Conservation (phyloP, 2,329 filamentous ascomycete genomes). For the Colletotrichum acutatum region DNA sequence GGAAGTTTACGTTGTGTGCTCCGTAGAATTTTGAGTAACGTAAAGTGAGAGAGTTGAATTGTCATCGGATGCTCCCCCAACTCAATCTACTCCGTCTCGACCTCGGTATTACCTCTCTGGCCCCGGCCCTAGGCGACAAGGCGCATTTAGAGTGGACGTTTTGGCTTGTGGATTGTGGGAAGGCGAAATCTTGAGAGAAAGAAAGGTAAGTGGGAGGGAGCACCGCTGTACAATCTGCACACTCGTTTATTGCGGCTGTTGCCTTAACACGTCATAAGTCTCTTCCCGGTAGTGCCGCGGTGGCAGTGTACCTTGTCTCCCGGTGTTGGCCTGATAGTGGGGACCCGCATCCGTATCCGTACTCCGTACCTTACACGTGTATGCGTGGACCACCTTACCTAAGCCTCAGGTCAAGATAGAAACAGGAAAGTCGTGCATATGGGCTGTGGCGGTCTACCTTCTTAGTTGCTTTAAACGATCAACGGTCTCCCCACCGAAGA, state of each 20-base stretch:
- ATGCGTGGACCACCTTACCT: not conserved
- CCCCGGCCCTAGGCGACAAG: not conserved
- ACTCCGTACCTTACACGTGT: not conserved
- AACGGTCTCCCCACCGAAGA: constrained; percentile 21
- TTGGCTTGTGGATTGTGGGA: not conserved
- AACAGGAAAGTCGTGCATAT: not conserved
- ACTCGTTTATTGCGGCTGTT: constrained; percentile 22
- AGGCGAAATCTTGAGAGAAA: not conserved
- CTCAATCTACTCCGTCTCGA: not conserved
- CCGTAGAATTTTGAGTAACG: not conserved
- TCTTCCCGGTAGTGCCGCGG: not conserved
- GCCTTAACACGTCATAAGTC: constrained; percentile 27
- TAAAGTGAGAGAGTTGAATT: constrained; percentile 3
- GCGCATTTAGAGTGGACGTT: not conserved
- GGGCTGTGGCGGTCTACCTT: not conserved
- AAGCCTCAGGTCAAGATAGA: not conserved
- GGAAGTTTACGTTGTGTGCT: not conserved
- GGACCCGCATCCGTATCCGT: not conserved
- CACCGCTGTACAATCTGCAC: constrained; percentile 8
- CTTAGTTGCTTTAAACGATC: not conserved
- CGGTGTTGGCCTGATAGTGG: constrained; percentile 6
- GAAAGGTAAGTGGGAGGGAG: not conserved
- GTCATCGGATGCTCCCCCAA: constrained; percentile 7
- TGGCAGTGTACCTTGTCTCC: constrained; percentile 20
- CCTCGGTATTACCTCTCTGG: constrained; percentile 16